Conservation (phyloP, 75 land plant species). For the Picea sitchensis region DNA sequence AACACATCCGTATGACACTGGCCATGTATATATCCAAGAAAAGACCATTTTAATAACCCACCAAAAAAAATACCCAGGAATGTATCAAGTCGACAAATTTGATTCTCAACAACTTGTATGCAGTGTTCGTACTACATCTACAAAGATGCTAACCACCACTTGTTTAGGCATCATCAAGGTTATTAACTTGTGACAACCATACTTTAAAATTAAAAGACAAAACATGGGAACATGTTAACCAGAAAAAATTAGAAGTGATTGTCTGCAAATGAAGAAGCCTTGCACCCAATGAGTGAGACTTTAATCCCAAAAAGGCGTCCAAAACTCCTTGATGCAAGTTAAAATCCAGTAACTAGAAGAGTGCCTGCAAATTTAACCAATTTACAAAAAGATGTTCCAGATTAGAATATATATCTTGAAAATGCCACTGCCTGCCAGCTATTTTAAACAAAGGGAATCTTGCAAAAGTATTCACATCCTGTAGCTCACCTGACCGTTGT, state of each 20-base stretch:
- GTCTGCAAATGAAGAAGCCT: not conserved
- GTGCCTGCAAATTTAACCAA: not conserved
- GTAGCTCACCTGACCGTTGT: not conserved
- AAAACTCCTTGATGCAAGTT: not conserved
- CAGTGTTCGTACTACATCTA: not conserved
- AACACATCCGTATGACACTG: not conserved
- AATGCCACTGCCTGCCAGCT: not conserved
- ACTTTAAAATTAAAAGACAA: not conserved
- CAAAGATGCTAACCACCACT: slow-evolving; percentile 4
- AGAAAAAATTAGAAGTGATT: not conserved
- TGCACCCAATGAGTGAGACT: not conserved
- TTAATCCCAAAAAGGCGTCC: not conserved
- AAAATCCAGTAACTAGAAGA: not conserved
- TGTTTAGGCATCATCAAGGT: not conserved
- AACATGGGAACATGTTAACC: not conserved
- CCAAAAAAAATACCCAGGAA: slow-evolving; percentile 1
- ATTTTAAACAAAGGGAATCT: not conserved
- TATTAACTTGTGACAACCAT: not conserved
- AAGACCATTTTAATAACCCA: not conserved
- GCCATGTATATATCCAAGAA: not conserved
- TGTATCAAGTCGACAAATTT: slow-evolving; percentile 12
- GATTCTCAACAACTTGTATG: not conserved
- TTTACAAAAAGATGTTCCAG: not conserved
- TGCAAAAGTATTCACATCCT: not conserved
- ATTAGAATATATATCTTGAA: not conserved